Evolutionary conservation across 352 stramenopile genomes (phyloP).

Genomic region (Pilasporangium apinafurcum): DNA sequence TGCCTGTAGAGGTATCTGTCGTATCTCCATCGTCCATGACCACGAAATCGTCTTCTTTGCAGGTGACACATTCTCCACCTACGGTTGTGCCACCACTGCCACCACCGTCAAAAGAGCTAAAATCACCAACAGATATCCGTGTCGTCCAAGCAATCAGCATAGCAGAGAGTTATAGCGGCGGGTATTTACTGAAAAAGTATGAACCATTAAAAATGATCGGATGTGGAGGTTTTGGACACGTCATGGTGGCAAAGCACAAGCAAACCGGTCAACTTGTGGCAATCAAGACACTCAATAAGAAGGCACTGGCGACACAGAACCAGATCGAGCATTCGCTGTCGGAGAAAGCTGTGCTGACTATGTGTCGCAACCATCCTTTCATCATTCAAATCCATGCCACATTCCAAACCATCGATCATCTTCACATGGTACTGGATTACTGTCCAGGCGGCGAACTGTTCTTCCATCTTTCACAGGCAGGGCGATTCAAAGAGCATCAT

Average conservation of each 20-base stretch:
- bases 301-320: slow-evolving; percentile 66
- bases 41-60: too few species aligned
- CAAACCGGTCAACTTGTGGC: slow-evolving; percentile 50
- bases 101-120: not conserved
- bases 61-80: not conserved
- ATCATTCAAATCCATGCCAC: slow-evolving; percentile 86
- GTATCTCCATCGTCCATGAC: too few species aligned
- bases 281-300: slow-evolving; percentile 84
- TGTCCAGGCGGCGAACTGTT: slow-evolving; percentile 78
- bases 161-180: slow-evolving; percentile 76
- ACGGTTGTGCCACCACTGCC: not conserved
- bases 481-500: slow-evolving; percentile 69
- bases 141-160: slow-evolving; percentile 68
- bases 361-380: slow-evolving; percentile 87
- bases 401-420: slow-evolving; percentile 82
- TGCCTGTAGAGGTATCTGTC: too few species aligned
- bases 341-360: slow-evolving; percentile 84
- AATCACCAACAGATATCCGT: slow-evolving; percentile 29
- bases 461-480: slow-evolving; percentile 75
- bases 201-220: slow-evolving; percentile 78
- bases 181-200: slow-evolving; percentile 70
- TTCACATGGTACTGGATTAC: slow-evolving; percentile 73
- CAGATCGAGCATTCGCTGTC: slow-evolving; percentile 83
- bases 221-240: slow-evolving; percentile 82
- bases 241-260: slow-evolving; percentile 69